Evolutionary conservation across 176 grass and related monocot species (phyloP).

Genomic region (Guadua angustifolia): DNA sequence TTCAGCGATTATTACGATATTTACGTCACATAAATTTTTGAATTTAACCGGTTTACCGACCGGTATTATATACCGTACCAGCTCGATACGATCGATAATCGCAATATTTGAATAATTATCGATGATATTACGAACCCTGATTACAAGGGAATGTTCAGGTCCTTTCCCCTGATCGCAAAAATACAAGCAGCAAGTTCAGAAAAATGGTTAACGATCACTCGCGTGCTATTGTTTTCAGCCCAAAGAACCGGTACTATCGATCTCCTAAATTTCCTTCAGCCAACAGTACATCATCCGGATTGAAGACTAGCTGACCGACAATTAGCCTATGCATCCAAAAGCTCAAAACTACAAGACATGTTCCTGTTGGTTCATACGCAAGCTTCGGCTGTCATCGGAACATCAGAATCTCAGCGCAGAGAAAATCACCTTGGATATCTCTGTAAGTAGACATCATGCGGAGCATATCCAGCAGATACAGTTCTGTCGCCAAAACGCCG

Average conservation of each 20-base stretch:
- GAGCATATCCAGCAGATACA: slow-evolving; percentile 59
- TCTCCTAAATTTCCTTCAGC: not conserved
- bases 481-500: slow-evolving; percentile 56
- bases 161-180: not conserved
- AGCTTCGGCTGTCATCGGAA: slow-evolving; percentile 4
- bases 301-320: not conserved
- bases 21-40: too few relatives aligned
- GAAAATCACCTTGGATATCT: slow-evolving; percentile 57
- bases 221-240: not conserved
- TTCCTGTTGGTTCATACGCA: not conserved
- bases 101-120: too few relatives aligned
- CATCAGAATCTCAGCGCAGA: not conserved
- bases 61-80: too few relatives aligned
- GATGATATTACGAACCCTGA: too few relatives aligned
- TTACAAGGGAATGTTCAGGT: not conserved
- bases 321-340: slow-evolving; percentile 9
- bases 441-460: slow-evolving; percentile 60
- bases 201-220: not conserved
- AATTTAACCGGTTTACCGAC: too few relatives aligned
- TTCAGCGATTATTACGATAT: too few relatives aligned
- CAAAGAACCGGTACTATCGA: not conserved
- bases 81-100: too few relatives aligned
- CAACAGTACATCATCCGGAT: slow-evolving; percentile 22
- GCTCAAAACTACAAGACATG: slow-evolving; percentile 7
- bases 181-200: not conserved